Evolutionary conservation across 768 basidiomycete genomes (phyloP), one percentile per base, ranked within the genome.

Genomic region (Xerocomus brunneocitrinus): DNA sequence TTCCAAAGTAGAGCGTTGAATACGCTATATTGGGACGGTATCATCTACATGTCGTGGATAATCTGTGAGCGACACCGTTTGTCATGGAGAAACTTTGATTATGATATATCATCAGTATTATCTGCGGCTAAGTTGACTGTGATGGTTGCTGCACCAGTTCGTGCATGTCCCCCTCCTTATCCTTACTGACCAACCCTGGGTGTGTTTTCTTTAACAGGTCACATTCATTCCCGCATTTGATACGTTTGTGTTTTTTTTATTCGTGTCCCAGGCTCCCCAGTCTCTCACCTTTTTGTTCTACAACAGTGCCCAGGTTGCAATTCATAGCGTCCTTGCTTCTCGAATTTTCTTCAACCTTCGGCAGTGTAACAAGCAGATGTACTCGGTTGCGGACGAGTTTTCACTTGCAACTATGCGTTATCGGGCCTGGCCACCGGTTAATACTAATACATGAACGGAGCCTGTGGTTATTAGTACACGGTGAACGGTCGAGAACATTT

Each of bases 301-400:
- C 13, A 25, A 58, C 31, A 67, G 65, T 16, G 67, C 66, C 3
- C 66, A 68, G 42, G 53, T 70, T 28, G 68, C 61, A 1, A 34
- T 67, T 32, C 66, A 68, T 10, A 42, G 66, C 25, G 42, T 70
- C 12, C 57, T 67, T 9, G 56, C 63, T 31, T 61, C 53, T 43
- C 58, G 68, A 22, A 70, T 67, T 22, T 62, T 67, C 31, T 70
- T 67, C 58, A 63, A 59, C 39, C 66, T 70, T 4, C 56, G 49
- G 24, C 41, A 58, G 25, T 63, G 61, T 28, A 58, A 63, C 34
- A 40, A 28, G 38, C 34, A 47, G 16, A 27, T 19, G 0, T 40
- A 22, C 6, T 27, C 19, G 12, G 16, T 8, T 1, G 31, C 5
- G n/a, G 8, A 38, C 0, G 55, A 36, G 2, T 1, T 47, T 13